phyloP scores from a whole-genome alignment of 306 rosid genomes.

The Trifolium pratense region DNA sequence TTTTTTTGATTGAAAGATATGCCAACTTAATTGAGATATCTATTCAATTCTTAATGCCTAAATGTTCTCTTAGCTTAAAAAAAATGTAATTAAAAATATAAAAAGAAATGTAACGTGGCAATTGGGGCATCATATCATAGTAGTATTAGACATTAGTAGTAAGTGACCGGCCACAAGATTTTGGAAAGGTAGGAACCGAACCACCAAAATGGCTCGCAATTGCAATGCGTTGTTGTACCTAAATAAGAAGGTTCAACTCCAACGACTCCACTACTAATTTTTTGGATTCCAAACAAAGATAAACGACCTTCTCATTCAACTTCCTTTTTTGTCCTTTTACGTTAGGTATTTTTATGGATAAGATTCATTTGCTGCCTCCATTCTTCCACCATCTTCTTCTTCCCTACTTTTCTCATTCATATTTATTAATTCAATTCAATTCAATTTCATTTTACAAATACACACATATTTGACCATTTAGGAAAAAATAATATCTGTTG shows the following conservation, averaged over 20 bases:
- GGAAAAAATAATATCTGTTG: too few species aligned
- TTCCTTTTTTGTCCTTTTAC: conserved; percentile 42
- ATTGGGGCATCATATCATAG: not conserved
- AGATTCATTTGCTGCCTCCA: conserved; percentile 43
- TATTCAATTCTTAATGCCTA: too few species aligned
- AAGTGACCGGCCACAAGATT: conserved; percentile 2
- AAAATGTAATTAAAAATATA: too few species aligned
- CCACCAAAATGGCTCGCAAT: not conserved
- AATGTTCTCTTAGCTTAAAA: too few species aligned
- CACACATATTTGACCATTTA: too few species aligned
- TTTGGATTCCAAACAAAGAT: conserved; percentile 40
- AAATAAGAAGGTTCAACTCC: conserved; percentile 44
- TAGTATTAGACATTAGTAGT: not conserved
- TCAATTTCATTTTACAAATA: not conserved
- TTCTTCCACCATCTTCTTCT: conserved; percentile 31
- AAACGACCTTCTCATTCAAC: conserved; percentile 37
- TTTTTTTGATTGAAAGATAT: too few species aligned
- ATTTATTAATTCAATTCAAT: conserved; percentile 10
- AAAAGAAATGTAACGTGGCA: not conserved
- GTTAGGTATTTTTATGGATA: conserved; percentile 62
- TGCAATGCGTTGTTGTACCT: conserved; percentile 24
- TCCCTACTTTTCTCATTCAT: not conserved
- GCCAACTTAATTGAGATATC: too few species aligned
- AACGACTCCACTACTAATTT: conserved; percentile 31
- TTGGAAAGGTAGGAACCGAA: not conserved